phyloP scores from a whole-genome alignment of 2,329 filamentous ascomycete genomes.

The Colletotrichum ledebouriae region DNA sequence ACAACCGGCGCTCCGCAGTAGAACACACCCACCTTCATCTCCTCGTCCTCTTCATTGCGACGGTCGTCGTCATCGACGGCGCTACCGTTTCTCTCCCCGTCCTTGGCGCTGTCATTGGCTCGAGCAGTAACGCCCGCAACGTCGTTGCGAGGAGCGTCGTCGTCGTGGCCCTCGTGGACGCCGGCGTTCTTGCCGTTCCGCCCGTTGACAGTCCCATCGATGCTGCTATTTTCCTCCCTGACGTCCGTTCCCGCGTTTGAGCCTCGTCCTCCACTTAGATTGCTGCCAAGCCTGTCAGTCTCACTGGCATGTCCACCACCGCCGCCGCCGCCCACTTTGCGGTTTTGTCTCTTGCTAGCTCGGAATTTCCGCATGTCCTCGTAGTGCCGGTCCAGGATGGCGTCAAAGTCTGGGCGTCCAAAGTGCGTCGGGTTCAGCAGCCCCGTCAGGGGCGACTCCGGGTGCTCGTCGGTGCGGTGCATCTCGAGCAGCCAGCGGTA shows the following conservation, averaged over 20 bases:
- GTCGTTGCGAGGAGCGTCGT: not conserved
- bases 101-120: not conserved
- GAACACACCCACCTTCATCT: constrained; percentile 66
- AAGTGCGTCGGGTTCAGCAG: constrained; percentile 67
- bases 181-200: not conserved
- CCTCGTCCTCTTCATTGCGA: constrained; percentile 46
- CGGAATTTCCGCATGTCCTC: constrained; percentile 61
- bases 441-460: constrained; percentile 66
- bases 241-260: constrained; percentile 18
- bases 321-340: constrained; percentile 36
- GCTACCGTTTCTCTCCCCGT: not conserved
- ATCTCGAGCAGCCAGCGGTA: constrained; percentile 70
- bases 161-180: not conserved
- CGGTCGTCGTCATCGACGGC: not conserved
- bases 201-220: not conserved
- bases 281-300: constrained; percentile 4
- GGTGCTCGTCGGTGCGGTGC: constrained; percentile 64
- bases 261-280: not conserved
- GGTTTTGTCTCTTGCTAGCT: constrained; percentile 44
- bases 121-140: not conserved
- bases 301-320: not conserved
- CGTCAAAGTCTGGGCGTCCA: constrained; percentile 65
- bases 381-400: constrained; percentile 67
- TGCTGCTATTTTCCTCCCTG: constrained; percentile 1
- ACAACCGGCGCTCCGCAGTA: constrained; percentile 69